Percentiles rank a stretch among this genome's conserved stretches.
Evolutionary conservation across 192 early-diverging fungal species (phyloP).

Genomic region (Backusella morwellensis): DNA sequence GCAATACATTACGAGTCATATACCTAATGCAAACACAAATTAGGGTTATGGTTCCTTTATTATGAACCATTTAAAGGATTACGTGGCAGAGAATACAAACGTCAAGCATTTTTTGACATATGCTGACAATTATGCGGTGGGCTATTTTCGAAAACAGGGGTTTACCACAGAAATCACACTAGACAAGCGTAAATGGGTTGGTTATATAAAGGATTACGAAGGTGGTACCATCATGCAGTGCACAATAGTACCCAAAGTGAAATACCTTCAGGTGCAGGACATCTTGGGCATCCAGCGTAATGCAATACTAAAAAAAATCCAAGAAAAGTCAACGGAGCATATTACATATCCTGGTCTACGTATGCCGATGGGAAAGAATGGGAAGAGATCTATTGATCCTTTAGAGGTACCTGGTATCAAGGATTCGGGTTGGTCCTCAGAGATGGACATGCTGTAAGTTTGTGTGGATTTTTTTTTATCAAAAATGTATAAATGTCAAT

Average conservation of each 20-base stretch:
- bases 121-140: conserved; percentile 97
- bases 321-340: conserved; percentile 64
- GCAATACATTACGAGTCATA: no score
- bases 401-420: conserved; percentile 77
- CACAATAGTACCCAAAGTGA: conserved; percentile 83
- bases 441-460: conserved; percentile 64
- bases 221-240: conserved; percentile 99
- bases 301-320: conserved; percentile 85
- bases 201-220: conserved; percentile 99
- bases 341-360: conserved; percentile 76
- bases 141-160: conserved; percentile 98
- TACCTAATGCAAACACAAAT: no score
- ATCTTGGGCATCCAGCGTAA: conserved; percentile 71
- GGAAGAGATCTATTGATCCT: conserved; percentile 66
- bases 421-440: conserved; percentile 91
- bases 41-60: conserved; percentile 90
- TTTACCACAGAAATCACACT: conserved; percentile 97
- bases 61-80: conserved; percentile 96
- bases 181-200: conserved; percentile 91
- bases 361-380: conserved; percentile 54
- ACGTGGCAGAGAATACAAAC: conserved; percentile 69
- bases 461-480: background rate
- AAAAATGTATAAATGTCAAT: background rate
- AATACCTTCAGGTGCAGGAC: conserved; percentile 73
- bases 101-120: conserved; percentile 92